Evolutionary conservation across 2,329 filamentous ascomycete genomes (phyloP).

Genomic region (Cryoendolithus antarcticus): DNA sequence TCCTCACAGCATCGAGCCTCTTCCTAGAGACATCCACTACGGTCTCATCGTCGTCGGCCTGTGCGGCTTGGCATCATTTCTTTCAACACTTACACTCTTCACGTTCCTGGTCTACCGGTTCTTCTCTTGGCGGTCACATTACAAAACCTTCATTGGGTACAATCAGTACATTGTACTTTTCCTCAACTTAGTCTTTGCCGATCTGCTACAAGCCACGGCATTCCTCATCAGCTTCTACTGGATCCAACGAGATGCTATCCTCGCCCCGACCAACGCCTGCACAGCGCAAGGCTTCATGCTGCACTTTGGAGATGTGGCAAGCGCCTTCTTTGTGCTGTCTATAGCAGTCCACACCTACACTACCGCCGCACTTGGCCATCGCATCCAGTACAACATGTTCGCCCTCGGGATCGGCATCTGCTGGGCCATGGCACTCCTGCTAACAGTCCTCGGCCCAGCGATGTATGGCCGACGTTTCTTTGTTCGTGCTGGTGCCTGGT

Average conservation of each 20-base stretch:
- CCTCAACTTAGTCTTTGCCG: constrained; percentile 57
- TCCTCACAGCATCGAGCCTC: constrained; percentile 3
- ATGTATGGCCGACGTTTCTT: constrained; percentile 38
- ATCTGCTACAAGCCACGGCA: constrained; percentile 52
- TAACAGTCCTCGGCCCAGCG: constrained; percentile 41
- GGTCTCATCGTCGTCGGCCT: constrained; percentile 2
- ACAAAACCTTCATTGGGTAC: constrained; percentile 21
- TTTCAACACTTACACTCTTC: constrained; percentile 15
- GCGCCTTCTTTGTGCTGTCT: constrained; percentile 52
- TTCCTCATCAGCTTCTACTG: constrained; percentile 53
- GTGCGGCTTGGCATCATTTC: constrained; percentile 3
- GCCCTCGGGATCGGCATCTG: constrained; percentile 35
- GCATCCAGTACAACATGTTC: constrained; percentile 39
- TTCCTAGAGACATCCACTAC: constrained; percentile 1
- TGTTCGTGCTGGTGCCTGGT: constrained; percentile 56
- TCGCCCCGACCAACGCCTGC: constrained; percentile 44
- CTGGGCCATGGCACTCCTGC: constrained; percentile 49
- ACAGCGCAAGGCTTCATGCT: constrained; percentile 56
- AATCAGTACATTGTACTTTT: constrained; percentile 61
- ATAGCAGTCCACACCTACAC: constrained; percentile 58
- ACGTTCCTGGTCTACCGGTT: constrained; percentile 21
- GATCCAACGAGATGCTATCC: constrained; percentile 41
- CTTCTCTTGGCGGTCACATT: constrained; percentile 18
- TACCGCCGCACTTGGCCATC: constrained; percentile 45
- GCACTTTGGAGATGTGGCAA: constrained; percentile 53